Base-by-base conservation (phyloP, 495 filamentous ascomycete genomes). In the Parathielavia appendiculata region DNA sequence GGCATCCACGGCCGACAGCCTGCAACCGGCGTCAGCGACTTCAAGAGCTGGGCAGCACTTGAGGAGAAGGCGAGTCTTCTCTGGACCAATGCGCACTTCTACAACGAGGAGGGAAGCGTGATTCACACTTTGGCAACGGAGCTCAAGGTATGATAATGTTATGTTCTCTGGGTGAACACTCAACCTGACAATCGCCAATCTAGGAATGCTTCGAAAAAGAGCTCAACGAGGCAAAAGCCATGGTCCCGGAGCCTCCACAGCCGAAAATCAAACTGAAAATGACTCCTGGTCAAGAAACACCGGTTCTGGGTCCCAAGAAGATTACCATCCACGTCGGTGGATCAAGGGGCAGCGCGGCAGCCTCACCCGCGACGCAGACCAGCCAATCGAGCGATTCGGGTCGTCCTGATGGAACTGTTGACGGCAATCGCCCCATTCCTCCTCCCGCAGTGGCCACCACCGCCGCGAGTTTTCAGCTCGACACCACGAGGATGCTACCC, bases 51-150 rank as follows among this genome's bases (percentile, higher is more conserved):
- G 91, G 72, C 83, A 43, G 77, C 82, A 4, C 92, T 96, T 57
- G 89, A 91, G 69, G 82, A 87, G 13, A 89, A 87, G 57, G 76
- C 89, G 46, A 84, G 79, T 60, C 81, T 86, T 54, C 86, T 96
- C 32, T 95, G 90, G 88, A 81, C 78, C 39, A 96, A 96, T 73
- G 92, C 91, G 5, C 83, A 85, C 50, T 81, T 84, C 32, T 96
- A 91, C 71, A 96, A 96, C 63, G 91, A 95, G 64, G 91, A 95
- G 63, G 88, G 80, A 4, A 95, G 91, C 63, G 83, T 86, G 16
- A 87, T 96, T 40, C 86, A 79, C 51, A 73, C 78, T 19, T 76
- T 91, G 55, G 89, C 89, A 19, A 81, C 82, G 19, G 79, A 89
- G 35, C 79, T 96, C 13, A 82, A 95, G 80, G 90, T 89, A 75